Evolutionary conservation across 257 asterid genomes (phyloP).

Genomic region (Haberlea rhodopensis): DNA sequence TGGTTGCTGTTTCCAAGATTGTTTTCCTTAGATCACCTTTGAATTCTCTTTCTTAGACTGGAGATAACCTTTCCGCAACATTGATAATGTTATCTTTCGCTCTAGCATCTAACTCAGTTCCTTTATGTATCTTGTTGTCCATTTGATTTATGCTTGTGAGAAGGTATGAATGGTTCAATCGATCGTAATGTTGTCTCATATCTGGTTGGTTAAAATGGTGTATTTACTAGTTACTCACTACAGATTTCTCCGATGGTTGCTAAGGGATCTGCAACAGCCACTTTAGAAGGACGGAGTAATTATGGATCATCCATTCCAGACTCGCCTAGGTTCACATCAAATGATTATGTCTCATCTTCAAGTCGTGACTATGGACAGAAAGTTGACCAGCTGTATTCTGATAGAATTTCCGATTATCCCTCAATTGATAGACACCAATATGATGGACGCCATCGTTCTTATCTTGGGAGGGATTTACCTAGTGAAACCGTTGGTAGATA

Average conservation of each 20-base stretch:
- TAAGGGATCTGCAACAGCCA: conserved; percentile 60
- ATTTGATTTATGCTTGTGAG: background rate
- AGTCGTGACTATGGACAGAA: conserved; percentile 70
- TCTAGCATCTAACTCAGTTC: background rate
- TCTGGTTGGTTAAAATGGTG: conserved; percentile 7
- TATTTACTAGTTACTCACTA: conserved; percentile 15
- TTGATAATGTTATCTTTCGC: background rate
- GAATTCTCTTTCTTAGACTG: background rate
- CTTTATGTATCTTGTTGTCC: background rate
- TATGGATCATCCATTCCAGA: conserved; percentile 62
- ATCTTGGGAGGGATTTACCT: conserved; percentile 65
- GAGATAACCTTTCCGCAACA: background rate
- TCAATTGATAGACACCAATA: conserved; percentile 65
- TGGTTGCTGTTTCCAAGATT: background rate
- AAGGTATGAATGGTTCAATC: conserved; percentile 10
- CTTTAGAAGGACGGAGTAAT: conserved; percentile 69
- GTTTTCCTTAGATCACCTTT: background rate
- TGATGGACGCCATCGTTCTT: conserved; percentile 64
- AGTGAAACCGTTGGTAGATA: conserved; percentile 69
- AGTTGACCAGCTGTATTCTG: conserved; percentile 67
- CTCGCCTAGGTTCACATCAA: conserved; percentile 63
- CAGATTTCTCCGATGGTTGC: conserved; percentile 64
- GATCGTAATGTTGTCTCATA: conserved; percentile 4
- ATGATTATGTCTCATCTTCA: conserved; percentile 65
- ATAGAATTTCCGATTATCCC: conserved; percentile 70